phyloP scores from a whole-genome alignment of 2,329 filamentous ascomycete genomes.

The Talaromyces sp. region DNA sequence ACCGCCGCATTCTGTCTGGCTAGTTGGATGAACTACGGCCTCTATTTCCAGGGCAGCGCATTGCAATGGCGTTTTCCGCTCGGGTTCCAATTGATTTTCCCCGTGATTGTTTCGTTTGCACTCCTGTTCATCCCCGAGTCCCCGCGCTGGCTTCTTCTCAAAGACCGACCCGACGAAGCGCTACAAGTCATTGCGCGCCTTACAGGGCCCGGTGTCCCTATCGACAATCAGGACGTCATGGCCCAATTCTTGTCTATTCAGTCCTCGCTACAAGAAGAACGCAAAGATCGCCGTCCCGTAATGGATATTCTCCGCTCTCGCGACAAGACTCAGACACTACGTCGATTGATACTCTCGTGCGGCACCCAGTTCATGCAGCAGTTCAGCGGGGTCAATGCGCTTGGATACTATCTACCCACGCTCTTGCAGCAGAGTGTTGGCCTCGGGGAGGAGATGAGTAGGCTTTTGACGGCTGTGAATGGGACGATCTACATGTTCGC shows the following conservation, averaged over 20 bases:
- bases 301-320: not conserved
- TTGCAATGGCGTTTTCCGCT: constrained; percentile 18
- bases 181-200: not conserved
- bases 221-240: not conserved
- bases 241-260: not conserved
- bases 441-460: not conserved
- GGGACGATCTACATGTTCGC: constrained; percentile 20
- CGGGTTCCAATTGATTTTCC: not conserved
- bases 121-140: not conserved
- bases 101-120: not conserved
- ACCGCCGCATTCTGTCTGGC: not conserved
- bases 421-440: not conserved
- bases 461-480: constrained; percentile 21
- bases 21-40: not conserved
- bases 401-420: not conserved
- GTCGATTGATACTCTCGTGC: not conserved
- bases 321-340: not conserved
- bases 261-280: not conserved
- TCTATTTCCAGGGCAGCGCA: not conserved
- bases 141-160: not conserved
- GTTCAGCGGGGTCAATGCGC: not conserved
- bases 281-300: not conserved
- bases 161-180: not conserved
- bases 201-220: not conserved
- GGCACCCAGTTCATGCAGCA: not conserved